These are phyloP conservation scores for Oenanthe javanica DNA, from an alignment of 140 eudicot genomes.

Conservation along the genomic window DNA sequence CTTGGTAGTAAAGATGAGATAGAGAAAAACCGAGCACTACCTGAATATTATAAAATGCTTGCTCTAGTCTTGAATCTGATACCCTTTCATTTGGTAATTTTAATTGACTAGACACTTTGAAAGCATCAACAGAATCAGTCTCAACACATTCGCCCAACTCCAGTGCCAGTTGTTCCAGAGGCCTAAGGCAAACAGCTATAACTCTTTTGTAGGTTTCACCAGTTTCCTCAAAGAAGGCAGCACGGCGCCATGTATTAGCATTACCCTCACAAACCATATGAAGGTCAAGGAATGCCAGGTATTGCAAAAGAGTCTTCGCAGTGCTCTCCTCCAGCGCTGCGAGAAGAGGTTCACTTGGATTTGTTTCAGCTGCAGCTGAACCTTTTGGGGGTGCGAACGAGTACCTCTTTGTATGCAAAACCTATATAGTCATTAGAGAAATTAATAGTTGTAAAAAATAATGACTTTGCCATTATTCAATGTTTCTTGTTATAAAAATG, in stretches of 20 bases:
- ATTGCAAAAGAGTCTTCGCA: slow-evolving; percentile 52
- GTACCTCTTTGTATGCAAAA: slow-evolving; percentile 63
- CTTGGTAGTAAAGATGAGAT: not conserved
- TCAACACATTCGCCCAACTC: slow-evolving; percentile 47
- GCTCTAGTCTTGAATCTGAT: slow-evolving; percentile 34
- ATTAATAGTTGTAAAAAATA: not conserved
- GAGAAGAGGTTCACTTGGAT: slow-evolving; percentile 83
- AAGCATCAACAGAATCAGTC: slow-evolving; percentile 36
- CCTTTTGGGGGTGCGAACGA: slow-evolving; percentile 89
- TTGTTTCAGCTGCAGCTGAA: slow-evolving; percentile 86
- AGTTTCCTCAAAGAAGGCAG: slow-evolving; percentile 89
- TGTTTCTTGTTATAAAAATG: not conserved
- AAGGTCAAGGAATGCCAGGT: slow-evolving; percentile 89
- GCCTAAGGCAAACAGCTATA: slow-evolving; percentile 60
- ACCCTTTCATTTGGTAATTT: slow-evolving; percentile 36
- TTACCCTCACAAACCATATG: slow-evolving; percentile 89
- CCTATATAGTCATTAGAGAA: slow-evolving; percentile 26
- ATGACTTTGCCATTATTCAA: not conserved
- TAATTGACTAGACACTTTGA: slow-evolving; percentile 53
- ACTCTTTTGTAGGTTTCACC: slow-evolving; percentile 91
- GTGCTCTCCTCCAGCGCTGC: slow-evolving; percentile 63
- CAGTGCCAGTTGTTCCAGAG: slow-evolving; percentile 61
- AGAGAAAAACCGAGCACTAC: slow-evolving; percentile 18
- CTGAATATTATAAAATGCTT: slow-evolving; percentile 72
- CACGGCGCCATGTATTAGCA: slow-evolving; percentile 85